A percentile compares a stretch with the other conserved stretches of the same genome.
These are phyloP conservation scores for Irpex rosettiformis DNA, from an alignment of 1,284 basidiomycete species.

Conservation along the genomic window DNA sequence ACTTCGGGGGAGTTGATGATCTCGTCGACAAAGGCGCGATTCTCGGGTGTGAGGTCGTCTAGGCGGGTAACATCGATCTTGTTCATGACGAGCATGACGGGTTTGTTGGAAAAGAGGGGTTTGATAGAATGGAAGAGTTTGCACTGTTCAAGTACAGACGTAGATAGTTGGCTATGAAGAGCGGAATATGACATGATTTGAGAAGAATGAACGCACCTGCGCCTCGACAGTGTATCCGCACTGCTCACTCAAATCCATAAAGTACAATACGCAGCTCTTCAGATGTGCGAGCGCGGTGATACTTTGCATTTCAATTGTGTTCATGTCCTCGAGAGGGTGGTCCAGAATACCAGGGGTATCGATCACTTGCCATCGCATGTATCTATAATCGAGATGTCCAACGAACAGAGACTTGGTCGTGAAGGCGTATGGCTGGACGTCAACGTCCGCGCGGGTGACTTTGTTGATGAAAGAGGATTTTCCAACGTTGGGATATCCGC, in stretches of 20 bases:
- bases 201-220: slow-evolving; percentile 52
- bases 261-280: slow-evolving; percentile 89
- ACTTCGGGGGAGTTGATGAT: slow-evolving; percentile 76
- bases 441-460: slow-evolving; percentile 94
- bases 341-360: slow-evolving; percentile 93
- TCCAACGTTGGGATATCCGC: slow-evolving; percentile 96
- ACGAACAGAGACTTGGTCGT: slow-evolving; percentile 97
- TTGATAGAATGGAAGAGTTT: slow-evolving; percentile 98
- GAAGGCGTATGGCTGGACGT: slow-evolving; percentile 97
- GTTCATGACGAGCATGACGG: slow-evolving; percentile 90
- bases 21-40: slow-evolving; percentile 78
- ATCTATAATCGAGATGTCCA: slow-evolving; percentile 96
- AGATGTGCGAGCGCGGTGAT: slow-evolving; percentile 95
- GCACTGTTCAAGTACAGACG: slow-evolving; percentile 50
- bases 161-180: slow-evolving; percentile 10
- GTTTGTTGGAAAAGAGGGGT: slow-evolving; percentile 90
- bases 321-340: slow-evolving; percentile 97
- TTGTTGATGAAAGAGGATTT: slow-evolving; percentile 99
- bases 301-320: slow-evolving; percentile 99
- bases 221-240: slow-evolving; percentile 95
- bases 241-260: slow-evolving; percentile 96
- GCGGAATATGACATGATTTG: not conserved
- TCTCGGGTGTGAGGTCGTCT: slow-evolving; percentile 75
- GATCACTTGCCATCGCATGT: slow-evolving; percentile 96
- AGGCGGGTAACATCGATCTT: slow-evolving; percentile 90